Evolutionary conservation across 805 yeast species (phyloP), one percentile per base, ranked within the genome.

Genomic region (Citeromyces matritensis): DNA sequence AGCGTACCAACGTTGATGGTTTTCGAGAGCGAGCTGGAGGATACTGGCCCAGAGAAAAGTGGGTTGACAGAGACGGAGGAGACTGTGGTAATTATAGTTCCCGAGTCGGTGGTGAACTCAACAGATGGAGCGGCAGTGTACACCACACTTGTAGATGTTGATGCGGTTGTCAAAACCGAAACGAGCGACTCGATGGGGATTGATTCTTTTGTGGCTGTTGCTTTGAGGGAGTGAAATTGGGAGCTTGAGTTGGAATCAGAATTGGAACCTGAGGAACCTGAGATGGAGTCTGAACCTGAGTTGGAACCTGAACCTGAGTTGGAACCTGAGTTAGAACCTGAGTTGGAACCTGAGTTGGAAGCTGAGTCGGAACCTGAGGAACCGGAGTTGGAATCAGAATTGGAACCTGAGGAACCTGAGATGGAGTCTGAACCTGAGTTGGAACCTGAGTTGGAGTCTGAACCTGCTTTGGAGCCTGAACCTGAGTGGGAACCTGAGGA

Each of bases 121-220:
- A 25, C 5, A 4, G 27, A 25, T 10, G 27, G 12, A 10, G 34
- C 21, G n/a, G 36, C 31, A n/a, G 36, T 33, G 23, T 28, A 39
- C 23, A 39, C 13, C 9, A 30, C 24, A 30, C 37, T 35, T 24
- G 38, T 33, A 4, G 36, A 25, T 4, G 36, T 35, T 11, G 24
- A 26, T 4, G 34, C 38, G n/a, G 38, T 25, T 25, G 27, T 14
- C 4, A 9, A 13, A 5, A 25, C 27, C 11, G 27, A 25, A 10
- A 25, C 14, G 27, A 25, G 12, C 11, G 12, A 13, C 9, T 25
- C 14, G 11, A 15, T 25, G 12, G 6, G 10, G 8, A 14, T 25
- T 25, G 9, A 14, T n/a, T 9, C 12, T 25, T 25, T 14, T 9
- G 27, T 25, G 9, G 12, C 27, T 15, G 12, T 25, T 9, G 27